Conservation (phyloP, 169 alveolate genomes). For the Neospora caninum region DNA sequence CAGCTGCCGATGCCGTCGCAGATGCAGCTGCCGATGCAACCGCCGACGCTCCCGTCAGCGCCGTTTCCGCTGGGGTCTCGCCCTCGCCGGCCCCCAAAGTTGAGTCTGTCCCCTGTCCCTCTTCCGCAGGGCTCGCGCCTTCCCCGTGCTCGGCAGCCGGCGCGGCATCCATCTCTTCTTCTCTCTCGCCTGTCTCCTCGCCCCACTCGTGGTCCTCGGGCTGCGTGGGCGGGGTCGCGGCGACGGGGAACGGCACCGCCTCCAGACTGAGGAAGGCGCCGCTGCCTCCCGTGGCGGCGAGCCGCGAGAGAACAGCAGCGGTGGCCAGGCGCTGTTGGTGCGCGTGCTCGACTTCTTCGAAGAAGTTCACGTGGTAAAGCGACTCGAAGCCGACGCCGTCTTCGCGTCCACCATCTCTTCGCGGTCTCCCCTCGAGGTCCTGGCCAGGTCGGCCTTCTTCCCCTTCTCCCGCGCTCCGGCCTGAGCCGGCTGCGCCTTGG, state of each 20-base stretch:
- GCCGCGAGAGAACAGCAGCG: not conserved
- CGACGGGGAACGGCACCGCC: not conserved
- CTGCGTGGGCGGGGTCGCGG: constrained; percentile 1
- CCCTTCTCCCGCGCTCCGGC: not conserved
- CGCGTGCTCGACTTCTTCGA: not conserved
- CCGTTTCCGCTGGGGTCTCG: not conserved
- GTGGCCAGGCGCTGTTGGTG: not conserved
- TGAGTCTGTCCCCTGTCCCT: too few relatives aligned
- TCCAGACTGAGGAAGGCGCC: not conserved
- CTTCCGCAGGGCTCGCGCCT: not conserved
- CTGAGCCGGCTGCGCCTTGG: not conserved
- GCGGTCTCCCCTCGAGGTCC: not conserved
- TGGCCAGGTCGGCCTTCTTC: not conserved
- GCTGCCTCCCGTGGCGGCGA: constrained; percentile 7
- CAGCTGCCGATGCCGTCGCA: not conserved
- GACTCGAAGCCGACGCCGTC: not conserved
- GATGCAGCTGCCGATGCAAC: too few relatives aligned
- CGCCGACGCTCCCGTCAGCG: not conserved
- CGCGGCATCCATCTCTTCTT: not conserved
- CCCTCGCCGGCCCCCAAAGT: not conserved
- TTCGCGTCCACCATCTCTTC: not conserved
- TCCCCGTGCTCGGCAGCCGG: not conserved
- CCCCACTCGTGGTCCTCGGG: not conserved
- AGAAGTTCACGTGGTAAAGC: not conserved
- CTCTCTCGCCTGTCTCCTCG: not conserved